Conservation (phyloP, 495 filamentous ascomycete species). For the Xylaria flabelliformis region DNA sequence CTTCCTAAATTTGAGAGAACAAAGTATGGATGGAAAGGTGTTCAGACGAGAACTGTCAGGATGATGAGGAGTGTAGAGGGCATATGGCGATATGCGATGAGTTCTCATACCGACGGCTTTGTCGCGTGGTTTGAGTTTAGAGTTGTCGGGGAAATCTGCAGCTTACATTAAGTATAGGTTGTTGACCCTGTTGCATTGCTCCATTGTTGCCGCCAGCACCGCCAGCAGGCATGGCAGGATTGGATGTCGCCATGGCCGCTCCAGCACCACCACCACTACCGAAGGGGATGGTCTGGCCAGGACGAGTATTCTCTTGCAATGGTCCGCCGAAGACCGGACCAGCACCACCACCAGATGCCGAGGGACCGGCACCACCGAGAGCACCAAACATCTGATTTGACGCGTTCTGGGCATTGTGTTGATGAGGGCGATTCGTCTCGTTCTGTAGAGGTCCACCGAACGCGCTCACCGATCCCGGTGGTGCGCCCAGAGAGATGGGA, state of each 20-base stretch:
- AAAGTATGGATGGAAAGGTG: background rate
- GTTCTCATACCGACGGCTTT: background rate
- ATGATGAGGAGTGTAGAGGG: background rate
- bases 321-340: constrained; percentile 55
- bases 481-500: constrained; percentile 68
- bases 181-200: constrained; percentile 80
- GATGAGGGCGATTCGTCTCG: constrained; percentile 61
- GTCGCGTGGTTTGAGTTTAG: background rate
- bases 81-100: background rate
- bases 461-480: constrained; percentile 65
- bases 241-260: constrained; percentile 37
- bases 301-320: constrained; percentile 53
- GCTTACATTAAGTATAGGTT: constrained; percentile 88
- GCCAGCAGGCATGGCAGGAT: constrained; percentile 39
- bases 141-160: background rate
- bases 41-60: background rate
- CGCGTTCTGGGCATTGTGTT: constrained; percentile 67
- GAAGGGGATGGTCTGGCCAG: constrained; percentile 56
- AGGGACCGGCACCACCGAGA: constrained; percentile 49
- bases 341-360: constrained; percentile 44
- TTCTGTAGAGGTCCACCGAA: constrained; percentile 73
- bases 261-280: constrained; percentile 29
- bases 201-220: constrained; percentile 36
- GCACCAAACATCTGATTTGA: constrained; percentile 68
- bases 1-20: background rate